Evolutionary conservation across 139 green algal genomes (phyloP).

Genomic region (Micromonas commoda): DNA sequence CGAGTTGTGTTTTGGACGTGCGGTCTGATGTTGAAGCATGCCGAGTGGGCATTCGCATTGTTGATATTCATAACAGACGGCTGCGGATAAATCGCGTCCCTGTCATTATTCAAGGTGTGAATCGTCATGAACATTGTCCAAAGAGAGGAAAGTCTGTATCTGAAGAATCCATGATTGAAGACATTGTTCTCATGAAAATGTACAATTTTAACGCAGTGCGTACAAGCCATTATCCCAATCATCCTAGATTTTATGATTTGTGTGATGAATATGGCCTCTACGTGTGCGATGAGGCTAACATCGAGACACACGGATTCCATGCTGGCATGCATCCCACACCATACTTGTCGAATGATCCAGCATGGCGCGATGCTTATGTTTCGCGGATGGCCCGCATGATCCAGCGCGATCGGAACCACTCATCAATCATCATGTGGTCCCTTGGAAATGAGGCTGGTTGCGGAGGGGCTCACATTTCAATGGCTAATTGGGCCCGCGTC

Average conservation of each 20-base stretch:
- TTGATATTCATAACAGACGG: slow-evolving; percentile 47
- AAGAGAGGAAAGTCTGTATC: slow-evolving; percentile 44
- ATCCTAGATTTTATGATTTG: slow-evolving; percentile 61
- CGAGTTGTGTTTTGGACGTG: no score
- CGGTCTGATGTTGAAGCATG: slow-evolving; percentile 57
- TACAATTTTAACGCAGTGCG: slow-evolving; percentile 93
- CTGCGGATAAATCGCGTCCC: slow-evolving; percentile 77
- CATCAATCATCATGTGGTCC: slow-evolving; percentile 85
- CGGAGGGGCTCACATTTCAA: slow-evolving; percentile 41
- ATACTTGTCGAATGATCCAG: slow-evolving; percentile 32
- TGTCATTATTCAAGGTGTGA: slow-evolving; percentile 78
- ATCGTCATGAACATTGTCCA: slow-evolving; percentile 89
- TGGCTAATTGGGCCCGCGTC: slow-evolving; percentile 25
- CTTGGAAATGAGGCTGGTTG: slow-evolving; percentile 91
- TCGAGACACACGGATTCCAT: slow-evolving; percentile 97
- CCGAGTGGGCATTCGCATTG: slow-evolving; percentile 76
- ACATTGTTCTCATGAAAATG: slow-evolving; percentile 88
- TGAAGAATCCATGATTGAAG: slow-evolving; percentile 42
- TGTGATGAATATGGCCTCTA: slow-evolving; percentile 71
- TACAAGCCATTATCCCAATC: slow-evolving; percentile 89
- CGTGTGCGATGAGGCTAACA: slow-evolving; percentile 91
- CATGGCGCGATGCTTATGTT: slow-evolving; percentile 23
- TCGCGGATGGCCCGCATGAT: slow-evolving; percentile 25
- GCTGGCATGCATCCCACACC: slow-evolving; percentile 33
- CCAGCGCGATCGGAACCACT: slow-evolving; percentile 81